A percentile compares a stretch with the other conserved stretches of the same genome.
Evolutionary conservation across 73 alveolate genomes (phyloP).

Genomic region (Tetrahymena borealis): DNA sequence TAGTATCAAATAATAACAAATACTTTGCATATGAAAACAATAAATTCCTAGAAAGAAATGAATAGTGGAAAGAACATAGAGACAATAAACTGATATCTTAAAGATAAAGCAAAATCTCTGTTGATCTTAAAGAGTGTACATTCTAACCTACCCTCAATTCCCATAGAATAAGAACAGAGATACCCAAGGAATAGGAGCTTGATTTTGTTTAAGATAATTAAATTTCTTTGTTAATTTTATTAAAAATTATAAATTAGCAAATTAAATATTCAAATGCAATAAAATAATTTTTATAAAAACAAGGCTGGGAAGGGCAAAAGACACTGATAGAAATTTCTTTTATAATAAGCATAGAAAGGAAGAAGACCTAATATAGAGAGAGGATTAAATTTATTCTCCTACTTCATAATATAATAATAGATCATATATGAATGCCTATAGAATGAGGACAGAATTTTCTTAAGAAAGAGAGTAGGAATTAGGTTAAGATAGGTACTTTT

Average conservation of each 20-base stretch:
- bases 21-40: neutral
- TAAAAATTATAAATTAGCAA: too few relatives aligned
- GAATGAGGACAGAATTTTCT: too few relatives aligned
- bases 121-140: neutral
- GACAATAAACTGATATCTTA: neutral
- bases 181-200: neutral
- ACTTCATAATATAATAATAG: too few relatives aligned
- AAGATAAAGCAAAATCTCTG: neutral
- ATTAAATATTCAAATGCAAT: too few relatives aligned
- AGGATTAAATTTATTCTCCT: too few relatives aligned
- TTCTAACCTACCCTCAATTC: neutral
- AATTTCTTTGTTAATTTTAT: neutral
- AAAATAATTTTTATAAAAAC: neutral
- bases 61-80: neutral
- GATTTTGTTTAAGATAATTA: neutral
- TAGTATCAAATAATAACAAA: neutral
- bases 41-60: neutral
- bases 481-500: too few relatives aligned
- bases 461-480: too few relatives aligned
- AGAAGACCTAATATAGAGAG: too few relatives aligned
- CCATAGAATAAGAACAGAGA: neutral
- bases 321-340: neutral
- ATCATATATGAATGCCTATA: too few relatives aligned
- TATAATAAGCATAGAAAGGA: neutral
- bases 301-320: neutral